A percentile compares a stretch with the other conserved stretches of the same genome.
phyloP scores from a whole-genome alignment of 345 rosid genomes.

The Acer negundo region DNA sequence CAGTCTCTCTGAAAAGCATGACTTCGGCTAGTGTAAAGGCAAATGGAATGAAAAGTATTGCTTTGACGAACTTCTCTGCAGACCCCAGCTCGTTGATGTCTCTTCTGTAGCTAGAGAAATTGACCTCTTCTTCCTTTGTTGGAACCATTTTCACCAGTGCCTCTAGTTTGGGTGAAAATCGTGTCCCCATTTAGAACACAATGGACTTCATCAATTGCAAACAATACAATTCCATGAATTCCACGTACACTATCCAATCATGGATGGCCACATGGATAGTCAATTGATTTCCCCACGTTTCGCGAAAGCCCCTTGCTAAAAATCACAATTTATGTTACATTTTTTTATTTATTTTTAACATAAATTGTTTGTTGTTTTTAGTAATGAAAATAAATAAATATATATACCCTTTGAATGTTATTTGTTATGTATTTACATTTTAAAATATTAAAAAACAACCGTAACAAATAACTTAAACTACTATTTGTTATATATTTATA shows the following conservation, averaged over 20 bases:
- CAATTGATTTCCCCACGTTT: conserved; percentile 2
- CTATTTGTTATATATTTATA: no score
- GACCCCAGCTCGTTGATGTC: conserved; percentile 71
- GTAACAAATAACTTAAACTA: no score
- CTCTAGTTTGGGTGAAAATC: conserved; percentile 43
- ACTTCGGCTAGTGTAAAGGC: conserved; percentile 79
- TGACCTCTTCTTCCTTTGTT: conserved; percentile 85
- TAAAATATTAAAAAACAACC: no score
- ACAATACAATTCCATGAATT: no score
- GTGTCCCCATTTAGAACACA: no score
- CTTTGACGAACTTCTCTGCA: conserved; percentile 74
- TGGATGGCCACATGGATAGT: not conserved
- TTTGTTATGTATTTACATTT: no score
- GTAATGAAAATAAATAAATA: no score
- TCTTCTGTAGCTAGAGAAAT: conserved; percentile 70
- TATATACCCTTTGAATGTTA: no score
- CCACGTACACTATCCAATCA: conserved; percentile 19
- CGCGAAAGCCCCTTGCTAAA: conserved; percentile 7
- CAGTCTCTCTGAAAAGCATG: conserved; percentile 87
- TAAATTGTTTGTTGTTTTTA: no score
- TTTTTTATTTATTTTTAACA: no score
- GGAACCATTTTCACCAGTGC: conserved; percentile 93
- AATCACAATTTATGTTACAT: no score
- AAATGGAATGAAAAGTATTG: conserved; percentile 61
- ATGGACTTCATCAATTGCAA: no score